phyloP scores from a whole-genome alignment of 2,329 filamentous ascomycete genomes.

The Trichoderma afroharzianum region DNA sequence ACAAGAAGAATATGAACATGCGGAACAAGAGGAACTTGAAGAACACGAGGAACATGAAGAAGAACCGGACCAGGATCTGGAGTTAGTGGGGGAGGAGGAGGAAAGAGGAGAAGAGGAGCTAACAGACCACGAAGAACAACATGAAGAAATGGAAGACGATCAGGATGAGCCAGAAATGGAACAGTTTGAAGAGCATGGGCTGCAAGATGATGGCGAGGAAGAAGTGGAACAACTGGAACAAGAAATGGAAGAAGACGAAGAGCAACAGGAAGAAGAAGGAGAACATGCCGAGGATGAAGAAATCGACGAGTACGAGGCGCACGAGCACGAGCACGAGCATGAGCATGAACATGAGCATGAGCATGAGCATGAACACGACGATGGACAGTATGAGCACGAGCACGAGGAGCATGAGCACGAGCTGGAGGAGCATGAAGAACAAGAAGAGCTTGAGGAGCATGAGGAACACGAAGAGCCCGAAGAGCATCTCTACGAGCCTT shows the following conservation, averaged over 20 bases:
- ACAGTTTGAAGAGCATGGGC: not conserved
- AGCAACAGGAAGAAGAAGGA: not conserved
- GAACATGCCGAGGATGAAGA: not conserved
- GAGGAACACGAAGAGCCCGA: not conserved
- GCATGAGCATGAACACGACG: not conserved
- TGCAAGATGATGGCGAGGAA: not conserved
- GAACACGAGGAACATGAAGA: constrained; percentile 16
- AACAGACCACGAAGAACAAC: not conserved
- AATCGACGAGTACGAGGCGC: constrained; percentile 4
- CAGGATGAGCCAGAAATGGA: constrained; percentile 17
- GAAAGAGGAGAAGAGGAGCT: not conserved
- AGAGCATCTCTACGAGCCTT: not conserved
- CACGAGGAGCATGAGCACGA: not conserved
- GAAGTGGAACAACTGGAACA: not conserved
- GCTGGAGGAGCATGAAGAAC: not conserved
- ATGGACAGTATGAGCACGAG: not conserved
- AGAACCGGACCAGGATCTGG: not conserved
- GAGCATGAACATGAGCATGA: constrained; percentile 15
- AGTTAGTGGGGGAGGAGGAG: not conserved
- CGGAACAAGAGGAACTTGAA: not conserved
- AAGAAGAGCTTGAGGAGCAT: not conserved
- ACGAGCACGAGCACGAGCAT: constrained; percentile 17
- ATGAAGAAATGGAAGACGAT: constrained; percentile 7
- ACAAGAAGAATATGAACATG: not conserved
- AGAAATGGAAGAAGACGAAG: not conserved